Evolutionary conservation across 2,329 filamentous ascomycete species (phyloP), one percentile per base, ranked within the genome.

Genomic region (Calonectria crousiana): DNA sequence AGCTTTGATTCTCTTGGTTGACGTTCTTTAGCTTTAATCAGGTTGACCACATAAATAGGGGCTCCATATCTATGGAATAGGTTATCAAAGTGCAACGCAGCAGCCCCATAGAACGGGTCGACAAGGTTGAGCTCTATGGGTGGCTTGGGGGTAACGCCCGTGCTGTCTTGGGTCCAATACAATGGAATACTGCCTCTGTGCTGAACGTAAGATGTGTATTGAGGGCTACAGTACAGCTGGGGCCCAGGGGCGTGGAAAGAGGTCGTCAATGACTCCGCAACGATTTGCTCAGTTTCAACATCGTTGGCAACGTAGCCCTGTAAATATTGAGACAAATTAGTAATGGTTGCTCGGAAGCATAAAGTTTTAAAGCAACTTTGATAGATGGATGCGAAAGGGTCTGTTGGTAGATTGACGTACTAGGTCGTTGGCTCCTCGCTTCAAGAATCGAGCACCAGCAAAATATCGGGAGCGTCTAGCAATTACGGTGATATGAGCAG

Each of bases 271-370:
- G 95, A 95, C 82, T 99, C 97, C 0, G 96, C 97, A 6, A 99
- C 96, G 74, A 99, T 98, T 83, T 99, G 97, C 85, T 99, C 97
- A 0, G 97, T 98, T 85, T 99, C 97, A 30, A 99, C 97, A 84
- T 99, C 97, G 82, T 99, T 99, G 67, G 97, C 97, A 69, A 99
- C 97, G 83, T 98, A 98, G 18, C 97, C 96, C 82, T 88, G 58
- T 16, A n/a, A 10, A 47, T 49, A 49, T 32, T 16, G 0, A 53
- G 30, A 34, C 8, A 16, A 10, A 26, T 26, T 8, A 62, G 11
- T 16, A 18, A 16, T 18, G 44, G 8, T 47, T 20, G 8, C 44
- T 62, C n/a, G 16, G 28, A 52, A 18, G 23, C 2, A 26, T 28
- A 23, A 23, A 4, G 10, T 20, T 41, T 28, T 16, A 10, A 13